Base-by-base conservation (phyloP, 106 monocot genomes). In the Triglochin maritima region DNA sequence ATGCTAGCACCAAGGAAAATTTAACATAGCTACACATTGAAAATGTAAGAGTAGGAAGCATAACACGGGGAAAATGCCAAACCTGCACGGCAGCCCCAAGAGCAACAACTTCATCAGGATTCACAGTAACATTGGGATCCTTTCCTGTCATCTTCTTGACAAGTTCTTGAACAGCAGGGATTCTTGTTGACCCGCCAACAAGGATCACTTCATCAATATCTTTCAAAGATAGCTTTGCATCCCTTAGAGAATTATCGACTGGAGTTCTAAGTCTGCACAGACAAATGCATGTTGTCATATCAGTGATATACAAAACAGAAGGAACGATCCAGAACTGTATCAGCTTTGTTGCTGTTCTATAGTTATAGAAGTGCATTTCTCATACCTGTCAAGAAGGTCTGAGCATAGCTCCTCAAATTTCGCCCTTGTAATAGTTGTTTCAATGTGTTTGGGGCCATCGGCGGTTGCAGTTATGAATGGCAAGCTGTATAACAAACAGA, bases 381-480 rank as follows among this genome's bases (percentile, higher is more conserved):
- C 8, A 47, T 59, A 70, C 70, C 70, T 59, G 48, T 70, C 70
- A 41, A 70, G 58, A 13, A 70, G 49, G 45, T 70, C 70, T 49
- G 70, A 57, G 41, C 70, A 70, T 12, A 70, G 45, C 48, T 70
- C 70, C 70, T 70, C 70, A 70, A 70, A 70, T 14, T 70, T 70
- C 2, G 59, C 70, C 59, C 70, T 70, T 11, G 70, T 70, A 46
- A 70, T 41, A 3, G 59, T 70, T 59, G 70, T 48, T 15, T 70
- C 70, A 10, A 70, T 70, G 17, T 70, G 70, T 59, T 70, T 70
- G 14, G 70, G 70, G 6, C 70, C 70, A 59, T 70, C 70, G 1
- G 57, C 70, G 13, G 70, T 70, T 70, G 70, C 70, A n/a, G 70
- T 70, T 11, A 70, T 70, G 70, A 70, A 70, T 59, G 70, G 70